Evolutionary conservation across 208 protist genomes (phyloP).

Genomic region (Lotmaria passim): DNA sequence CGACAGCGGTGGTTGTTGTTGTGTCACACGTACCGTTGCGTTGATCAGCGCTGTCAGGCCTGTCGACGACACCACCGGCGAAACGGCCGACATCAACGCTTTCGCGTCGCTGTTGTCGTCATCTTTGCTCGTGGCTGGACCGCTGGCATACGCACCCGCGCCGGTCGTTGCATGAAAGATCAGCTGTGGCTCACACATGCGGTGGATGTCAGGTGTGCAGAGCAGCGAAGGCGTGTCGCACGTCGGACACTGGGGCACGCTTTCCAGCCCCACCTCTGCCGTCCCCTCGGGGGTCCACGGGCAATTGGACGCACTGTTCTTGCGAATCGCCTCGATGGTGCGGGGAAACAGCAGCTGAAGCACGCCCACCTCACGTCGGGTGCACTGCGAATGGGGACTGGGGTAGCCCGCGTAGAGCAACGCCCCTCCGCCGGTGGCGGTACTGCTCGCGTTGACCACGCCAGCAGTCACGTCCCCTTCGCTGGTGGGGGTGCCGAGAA

Average conservation of each 20-base stretch:
- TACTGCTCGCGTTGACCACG: not conserved
- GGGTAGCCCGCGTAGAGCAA: slow-evolving; percentile 46
- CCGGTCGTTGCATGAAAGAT: slow-evolving; percentile 34
- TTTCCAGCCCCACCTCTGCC: slow-evolving; percentile 8
- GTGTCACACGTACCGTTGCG: not conserved
- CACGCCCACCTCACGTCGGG: slow-evolving; percentile 44
- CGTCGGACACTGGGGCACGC: slow-evolving; percentile 45
- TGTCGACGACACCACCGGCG: not conserved
- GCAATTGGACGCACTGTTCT: slow-evolving; percentile 50
- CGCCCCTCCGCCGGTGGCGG: not conserved
- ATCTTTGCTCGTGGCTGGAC: not conserved
- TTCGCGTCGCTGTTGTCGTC: not conserved
- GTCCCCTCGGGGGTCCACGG: slow-evolving; percentile 34
- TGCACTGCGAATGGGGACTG: slow-evolving; percentile 51
- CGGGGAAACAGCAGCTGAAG: slow-evolving; percentile 66
- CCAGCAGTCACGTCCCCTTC: not conserved
- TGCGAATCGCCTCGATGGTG: slow-evolving; percentile 50
- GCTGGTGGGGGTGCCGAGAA: slow-evolving; percentile 5
- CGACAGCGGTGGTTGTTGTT: not conserved
- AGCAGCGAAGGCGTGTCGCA: slow-evolving; percentile 65
- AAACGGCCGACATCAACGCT: too few species aligned
- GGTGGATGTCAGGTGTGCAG: slow-evolving; percentile 54
- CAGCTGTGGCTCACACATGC: slow-evolving; percentile 75
- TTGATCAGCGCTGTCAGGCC: not conserved
- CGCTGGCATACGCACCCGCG: not conserved